A percentile compares a stretch with the other conserved stretches of the same genome.
Evolutionary conservation across 768 basidiomycete genomes (phyloP).

Genomic region (Xerocomus brunneocitrinus): DNA sequence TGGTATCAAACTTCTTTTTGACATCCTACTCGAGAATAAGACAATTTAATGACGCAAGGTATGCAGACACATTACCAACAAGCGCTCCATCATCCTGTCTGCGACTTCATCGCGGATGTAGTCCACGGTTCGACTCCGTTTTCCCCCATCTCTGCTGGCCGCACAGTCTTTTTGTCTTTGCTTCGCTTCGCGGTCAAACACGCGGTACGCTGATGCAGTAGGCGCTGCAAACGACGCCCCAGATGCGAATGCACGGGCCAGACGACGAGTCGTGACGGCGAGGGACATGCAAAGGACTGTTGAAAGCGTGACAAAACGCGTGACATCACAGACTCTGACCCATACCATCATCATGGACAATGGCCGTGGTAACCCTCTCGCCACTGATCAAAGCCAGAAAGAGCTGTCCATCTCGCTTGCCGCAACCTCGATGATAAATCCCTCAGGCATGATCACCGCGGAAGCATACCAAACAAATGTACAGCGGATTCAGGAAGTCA

Average conservation of each 20-base stretch:
- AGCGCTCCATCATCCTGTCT: constrained; percentile 83
- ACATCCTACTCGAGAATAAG: constrained; percentile 62
- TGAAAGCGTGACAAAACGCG: constrained; percentile 14
- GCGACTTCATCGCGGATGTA: constrained; percentile 90
- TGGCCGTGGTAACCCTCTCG: background rate
- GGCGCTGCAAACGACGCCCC: constrained; percentile 39
- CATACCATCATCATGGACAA: constrained; percentile 16
- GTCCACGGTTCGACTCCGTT: constrained; percentile 74
- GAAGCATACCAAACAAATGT: constrained; percentile 24
- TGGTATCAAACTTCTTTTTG: constrained; percentile 69
- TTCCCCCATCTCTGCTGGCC: constrained; percentile 51
- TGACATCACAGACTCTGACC: constrained; percentile 9
- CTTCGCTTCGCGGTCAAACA: constrained; percentile 85
- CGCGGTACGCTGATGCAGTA: constrained; percentile 55
- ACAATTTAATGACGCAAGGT: background rate
- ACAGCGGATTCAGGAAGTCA: constrained; percentile 26
- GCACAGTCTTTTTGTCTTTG: constrained; percentile 73
- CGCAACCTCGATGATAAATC: constrained; percentile 25
- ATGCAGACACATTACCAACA: constrained; percentile 53
- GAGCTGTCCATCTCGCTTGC: constrained; percentile 14
- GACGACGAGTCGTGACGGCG: constrained; percentile 1
- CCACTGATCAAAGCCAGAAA: constrained; percentile 9
- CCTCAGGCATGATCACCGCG: constrained; percentile 14
- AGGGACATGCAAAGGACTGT: constrained; percentile 11
- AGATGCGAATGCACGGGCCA: constrained; percentile 45